Evolutionary conservation across 2,329 filamentous ascomycete species (phyloP).

Genomic region (Metarhizium album): DNA sequence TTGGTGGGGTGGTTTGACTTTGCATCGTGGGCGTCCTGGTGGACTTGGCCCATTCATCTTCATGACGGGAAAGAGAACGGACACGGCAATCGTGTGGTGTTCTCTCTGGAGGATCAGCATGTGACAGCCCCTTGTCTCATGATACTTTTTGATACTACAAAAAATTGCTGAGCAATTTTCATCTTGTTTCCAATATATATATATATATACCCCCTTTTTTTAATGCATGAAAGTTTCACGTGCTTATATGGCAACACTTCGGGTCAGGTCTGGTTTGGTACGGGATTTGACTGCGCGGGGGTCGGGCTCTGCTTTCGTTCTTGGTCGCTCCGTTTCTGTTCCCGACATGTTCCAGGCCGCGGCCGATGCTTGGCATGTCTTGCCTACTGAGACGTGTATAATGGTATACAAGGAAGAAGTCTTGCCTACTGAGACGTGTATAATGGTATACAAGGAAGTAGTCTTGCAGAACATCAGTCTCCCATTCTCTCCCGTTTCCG

Average conservation of each 20-base stretch:
- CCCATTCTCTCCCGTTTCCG: slow-evolving; percentile 31
- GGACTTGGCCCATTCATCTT: not conserved
- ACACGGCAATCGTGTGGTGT: not conserved
- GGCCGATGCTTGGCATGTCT: not conserved
- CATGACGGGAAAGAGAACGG: not conserved
- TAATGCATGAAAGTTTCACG: not conserved
- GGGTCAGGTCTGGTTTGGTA: no score
- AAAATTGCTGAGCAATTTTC: not conserved
- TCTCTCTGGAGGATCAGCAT: not conserved
- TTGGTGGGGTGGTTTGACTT: slow-evolving; percentile 5
- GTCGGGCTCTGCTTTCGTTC: not conserved
- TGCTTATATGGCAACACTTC: not conserved
- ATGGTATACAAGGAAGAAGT: not conserved
- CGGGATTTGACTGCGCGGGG: not conserved
- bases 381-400: not conserved
- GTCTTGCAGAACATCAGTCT: slow-evolving; percentile 1
- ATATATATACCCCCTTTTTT: slow-evolving; percentile 12
- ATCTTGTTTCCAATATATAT: no score
- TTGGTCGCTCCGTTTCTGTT: not conserved
- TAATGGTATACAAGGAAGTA: not conserved
- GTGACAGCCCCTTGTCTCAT: not conserved
- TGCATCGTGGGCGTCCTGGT: slow-evolving; percentile 5
- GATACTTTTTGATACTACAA: not conserved
- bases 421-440: not conserved
- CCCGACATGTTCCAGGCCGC: not conserved